A percentile compares a stretch with the other conserved stretches of the same genome.
These are phyloP conservation scores for Berkeleyomyces basicola DNA, from an alignment of 2,329 filamentous ascomycete genomes.

Conservation along the genomic window DNA sequence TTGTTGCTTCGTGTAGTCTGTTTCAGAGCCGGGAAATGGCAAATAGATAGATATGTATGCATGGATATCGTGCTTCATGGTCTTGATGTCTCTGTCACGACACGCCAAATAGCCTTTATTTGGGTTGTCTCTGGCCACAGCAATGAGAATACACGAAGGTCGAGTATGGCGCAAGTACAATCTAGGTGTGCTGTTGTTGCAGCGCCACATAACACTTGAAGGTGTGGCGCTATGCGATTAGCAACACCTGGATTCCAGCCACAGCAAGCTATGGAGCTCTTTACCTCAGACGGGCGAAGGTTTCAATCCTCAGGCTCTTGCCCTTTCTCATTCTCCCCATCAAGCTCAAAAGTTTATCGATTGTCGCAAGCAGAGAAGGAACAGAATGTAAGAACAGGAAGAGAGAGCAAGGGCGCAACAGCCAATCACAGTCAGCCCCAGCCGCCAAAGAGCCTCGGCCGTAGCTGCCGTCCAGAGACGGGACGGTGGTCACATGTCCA, in stretches of 20 bases:
- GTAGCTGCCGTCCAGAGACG: background rate
- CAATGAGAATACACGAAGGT: background rate
- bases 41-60: background rate
- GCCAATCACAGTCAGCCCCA: background rate
- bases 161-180: background rate
- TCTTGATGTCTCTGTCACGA: background rate
- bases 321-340: background rate
- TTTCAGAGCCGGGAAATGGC: background rate
- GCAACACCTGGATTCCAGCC: background rate
- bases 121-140: background rate
- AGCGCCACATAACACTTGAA: background rate
- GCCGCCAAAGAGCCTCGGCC: background rate
- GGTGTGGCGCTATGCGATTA: background rate
- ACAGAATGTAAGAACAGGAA: background rate
- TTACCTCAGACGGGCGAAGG: background rate
- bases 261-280: background rate
- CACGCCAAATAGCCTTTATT: background rate
- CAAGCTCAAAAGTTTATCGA: background rate
- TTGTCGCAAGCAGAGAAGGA: background rate
- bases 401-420: background rate
- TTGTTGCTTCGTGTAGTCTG: too few species aligned
- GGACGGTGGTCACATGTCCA: background rate
- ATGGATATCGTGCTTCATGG: background rate
- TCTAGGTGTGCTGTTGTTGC: too few species aligned
- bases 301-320: background rate